Evolutionary conservation across 2,329 filamentous ascomycete species (phyloP).

Genomic region (Aspergillus piperis): DNA sequence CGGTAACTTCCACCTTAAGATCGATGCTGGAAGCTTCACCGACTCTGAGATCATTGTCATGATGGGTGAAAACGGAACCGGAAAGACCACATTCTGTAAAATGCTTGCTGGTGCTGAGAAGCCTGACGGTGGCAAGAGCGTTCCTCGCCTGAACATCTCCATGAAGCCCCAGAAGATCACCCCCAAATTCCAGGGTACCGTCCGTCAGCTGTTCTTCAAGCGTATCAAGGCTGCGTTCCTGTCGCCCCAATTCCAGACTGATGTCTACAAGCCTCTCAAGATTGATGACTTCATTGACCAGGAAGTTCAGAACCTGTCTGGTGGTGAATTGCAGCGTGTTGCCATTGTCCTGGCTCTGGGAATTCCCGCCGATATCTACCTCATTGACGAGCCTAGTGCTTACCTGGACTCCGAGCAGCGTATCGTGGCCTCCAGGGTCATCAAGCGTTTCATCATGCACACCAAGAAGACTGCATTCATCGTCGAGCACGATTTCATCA

Average conservation of each 20-base stretch:
- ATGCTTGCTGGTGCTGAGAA: conserved; percentile 91
- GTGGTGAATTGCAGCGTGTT: conserved; percentile 99
- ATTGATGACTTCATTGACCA: conserved; percentile 99
- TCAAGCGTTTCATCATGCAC: conserved; percentile 99
- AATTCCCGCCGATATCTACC: conserved; percentile 93
- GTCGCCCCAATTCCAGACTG: conserved; percentile 97
- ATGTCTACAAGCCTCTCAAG: conserved; percentile 99
- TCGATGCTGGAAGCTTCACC: conserved; percentile 85
- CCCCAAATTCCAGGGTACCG: conserved; percentile 95
- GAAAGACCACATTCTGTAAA: conserved; percentile 98
- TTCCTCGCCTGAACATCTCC: conserved; percentile 94
- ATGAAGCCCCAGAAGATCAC: conserved; percentile 99
- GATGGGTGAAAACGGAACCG: conserved; percentile 99
- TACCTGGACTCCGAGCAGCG: conserved; percentile 99
- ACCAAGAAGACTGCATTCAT: conserved; percentile 99
- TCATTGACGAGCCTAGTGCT: conserved; percentile 96
- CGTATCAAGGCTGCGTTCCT: conserved; percentile 97
- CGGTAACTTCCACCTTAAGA: conserved; percentile 78
- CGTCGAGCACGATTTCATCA: conserved; percentile 99
- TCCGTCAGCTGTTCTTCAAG: conserved; percentile 98
- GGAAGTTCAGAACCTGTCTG: conserved; percentile 97
- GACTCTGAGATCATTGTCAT: conserved; percentile 99
- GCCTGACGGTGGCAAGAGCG: conserved; percentile 74
- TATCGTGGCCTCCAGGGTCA: conserved; percentile 95
- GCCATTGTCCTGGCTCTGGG: conserved; percentile 97